A percentile compares a stretch with the other conserved stretches of the same genome.
Evolutionary conservation across 768 basidiomycete genomes (phyloP).

Genomic region (Tulasnella sp.): DNA sequence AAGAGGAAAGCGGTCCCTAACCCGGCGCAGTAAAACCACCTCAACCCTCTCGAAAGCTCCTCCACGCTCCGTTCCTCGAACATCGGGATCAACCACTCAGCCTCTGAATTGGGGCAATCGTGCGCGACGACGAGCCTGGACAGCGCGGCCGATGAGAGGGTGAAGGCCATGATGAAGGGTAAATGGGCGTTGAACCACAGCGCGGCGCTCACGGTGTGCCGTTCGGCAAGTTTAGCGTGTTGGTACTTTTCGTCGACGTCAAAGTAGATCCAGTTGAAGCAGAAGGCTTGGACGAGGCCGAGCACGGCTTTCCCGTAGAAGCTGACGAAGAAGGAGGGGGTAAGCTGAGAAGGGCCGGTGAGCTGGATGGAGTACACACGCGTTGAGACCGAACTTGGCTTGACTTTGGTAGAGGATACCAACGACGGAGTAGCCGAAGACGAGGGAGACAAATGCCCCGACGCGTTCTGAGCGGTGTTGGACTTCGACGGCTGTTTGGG

Average conservation of each 20-base stretch:
- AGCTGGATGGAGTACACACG: not conserved
- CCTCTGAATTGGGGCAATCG: not conserved
- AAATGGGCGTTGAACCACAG: slow-evolving; percentile 1
- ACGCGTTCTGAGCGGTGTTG: not conserved
- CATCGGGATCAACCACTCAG: not conserved
- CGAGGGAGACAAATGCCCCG: slow-evolving; percentile 7
- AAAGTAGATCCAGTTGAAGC: slow-evolving; percentile 11
- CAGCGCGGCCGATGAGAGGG: not conserved
- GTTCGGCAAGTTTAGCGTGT: not conserved
- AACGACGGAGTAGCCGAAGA: slow-evolving; percentile 7
- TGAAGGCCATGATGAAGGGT: slow-evolving; percentile 8
- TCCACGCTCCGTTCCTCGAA: not conserved
- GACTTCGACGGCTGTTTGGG: not conserved
- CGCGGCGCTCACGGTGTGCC: not conserved
- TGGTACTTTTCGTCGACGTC: slow-evolving; percentile 6
- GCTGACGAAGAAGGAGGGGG: not conserved
- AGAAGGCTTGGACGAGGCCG: slow-evolving; percentile 6
- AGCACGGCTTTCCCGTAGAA: slow-evolving; percentile 9
- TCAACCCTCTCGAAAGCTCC: not conserved
- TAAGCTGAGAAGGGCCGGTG: not conserved
- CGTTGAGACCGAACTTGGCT: slow-evolving; percentile 3
- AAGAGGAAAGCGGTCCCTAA: not conserved
- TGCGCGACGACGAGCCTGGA: slow-evolving; percentile 5
- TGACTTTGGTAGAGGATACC: slow-evolving; percentile 1
- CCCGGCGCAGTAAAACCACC: slow-evolving; percentile 3